A percentile compares a stretch with the other conserved stretches of the same genome.
Evolutionary conservation across 176 grass and related monocot genomes (phyloP).

Genomic region (Paspalum notatum): DNA sequence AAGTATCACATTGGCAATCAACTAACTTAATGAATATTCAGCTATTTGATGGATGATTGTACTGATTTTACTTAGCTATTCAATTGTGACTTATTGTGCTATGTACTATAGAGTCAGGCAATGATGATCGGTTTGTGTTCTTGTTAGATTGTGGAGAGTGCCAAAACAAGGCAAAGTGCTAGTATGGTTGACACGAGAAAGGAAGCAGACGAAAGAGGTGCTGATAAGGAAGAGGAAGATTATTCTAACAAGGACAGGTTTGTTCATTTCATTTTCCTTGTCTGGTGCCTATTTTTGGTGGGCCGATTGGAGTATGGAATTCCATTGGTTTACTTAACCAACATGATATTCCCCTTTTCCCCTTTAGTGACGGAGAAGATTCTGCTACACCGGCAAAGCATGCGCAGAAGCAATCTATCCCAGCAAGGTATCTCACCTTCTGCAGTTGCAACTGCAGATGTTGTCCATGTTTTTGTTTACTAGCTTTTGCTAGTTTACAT

Average conservation of each 20-base stretch:
- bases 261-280: constrained; percentile 34
- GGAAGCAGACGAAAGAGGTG: constrained; percentile 61
- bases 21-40: constrained; percentile 2
- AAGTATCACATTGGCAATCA: constrained; percentile 14
- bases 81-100: not conserved
- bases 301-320: constrained; percentile 27
- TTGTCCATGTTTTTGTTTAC: not conserved
- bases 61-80: not conserved
- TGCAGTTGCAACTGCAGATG: constrained; percentile 2
- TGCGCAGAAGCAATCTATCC: constrained; percentile 42
- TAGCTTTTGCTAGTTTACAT: constrained; percentile 25
- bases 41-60: constrained; percentile 10
- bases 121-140: constrained; percentile 32
- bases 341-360: constrained; percentile 35
- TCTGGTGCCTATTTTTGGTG: constrained; percentile 42
- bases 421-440: constrained; percentile 66
- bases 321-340: constrained; percentile 15
- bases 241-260: constrained; percentile 83
- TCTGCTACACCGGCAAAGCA: constrained; percentile 43
- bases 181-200: constrained; percentile 52
- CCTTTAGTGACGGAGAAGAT: constrained; percentile 67
- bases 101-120: constrained; percentile 33
- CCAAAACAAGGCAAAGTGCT: constrained; percentile 45
- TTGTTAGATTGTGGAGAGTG: constrained; percentile 59
- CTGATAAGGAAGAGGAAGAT: constrained; percentile 78